phyloP scores from a whole-genome alignment of 176 grass and related monocot genomes.

The Echinochloa phyllopogon region DNA sequence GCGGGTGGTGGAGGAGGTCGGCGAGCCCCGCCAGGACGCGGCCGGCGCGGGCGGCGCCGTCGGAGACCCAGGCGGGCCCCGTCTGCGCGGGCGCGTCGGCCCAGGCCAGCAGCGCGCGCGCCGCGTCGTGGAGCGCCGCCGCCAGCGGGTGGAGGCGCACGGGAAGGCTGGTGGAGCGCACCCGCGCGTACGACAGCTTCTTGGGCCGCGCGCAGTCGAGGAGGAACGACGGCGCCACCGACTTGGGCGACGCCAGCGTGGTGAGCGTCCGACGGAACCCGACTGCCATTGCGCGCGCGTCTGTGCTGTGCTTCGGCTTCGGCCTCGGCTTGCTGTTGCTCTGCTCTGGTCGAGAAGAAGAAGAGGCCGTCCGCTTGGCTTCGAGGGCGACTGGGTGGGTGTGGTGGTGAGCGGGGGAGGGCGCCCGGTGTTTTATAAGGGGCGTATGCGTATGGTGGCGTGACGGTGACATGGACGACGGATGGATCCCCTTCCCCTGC shows the following conservation, averaged over 20 bases:
- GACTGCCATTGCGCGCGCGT: slow-evolving; percentile 34
- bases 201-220: slow-evolving; percentile 60
- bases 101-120: slow-evolving; percentile 48
- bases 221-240: slow-evolving; percentile 45
- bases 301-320: not conserved
- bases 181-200: slow-evolving; percentile 56
- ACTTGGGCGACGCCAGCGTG: slow-evolving; percentile 46
- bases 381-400: not conserved
- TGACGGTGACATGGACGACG: slow-evolving; percentile 28
- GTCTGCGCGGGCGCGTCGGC: slow-evolving; percentile 42
- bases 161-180: slow-evolving; percentile 61
- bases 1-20: slow-evolving; percentile 62
- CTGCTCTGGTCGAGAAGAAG: not conserved
- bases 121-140: slow-evolving; percentile 54
- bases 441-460: not conserved
- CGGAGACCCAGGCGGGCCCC: slow-evolving; percentile 44
- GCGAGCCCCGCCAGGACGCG: slow-evolving; percentile 40
- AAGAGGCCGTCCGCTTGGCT: not conserved
- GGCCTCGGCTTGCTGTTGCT: not conserved
- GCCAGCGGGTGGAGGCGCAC: slow-evolving; percentile 70
- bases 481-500: not conserved
- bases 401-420: not conserved
- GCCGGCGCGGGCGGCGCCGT: not conserved
- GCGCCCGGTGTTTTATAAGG: slow-evolving; percentile 47
- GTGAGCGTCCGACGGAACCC: slow-evolving; percentile 55